A percentile compares a stretch with the other conserved stretches of the same genome.
These are phyloP conservation scores for Erodium maritimum DNA, from an alignment of 345 rosid species.

Conservation along the genomic window DNA sequence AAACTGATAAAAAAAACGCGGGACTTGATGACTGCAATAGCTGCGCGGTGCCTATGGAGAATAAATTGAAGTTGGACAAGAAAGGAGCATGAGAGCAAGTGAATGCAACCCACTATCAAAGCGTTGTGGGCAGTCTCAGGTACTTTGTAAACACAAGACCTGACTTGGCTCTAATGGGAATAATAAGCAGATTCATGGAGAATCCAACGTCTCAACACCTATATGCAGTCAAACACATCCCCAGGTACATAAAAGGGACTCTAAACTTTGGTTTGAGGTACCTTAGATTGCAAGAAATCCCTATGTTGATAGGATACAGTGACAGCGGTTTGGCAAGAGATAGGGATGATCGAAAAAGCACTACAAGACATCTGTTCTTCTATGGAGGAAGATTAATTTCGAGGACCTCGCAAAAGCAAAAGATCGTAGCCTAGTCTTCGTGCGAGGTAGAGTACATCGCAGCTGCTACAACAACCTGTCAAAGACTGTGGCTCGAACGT, in stretches of 20 bases:
- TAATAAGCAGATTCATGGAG: background rate
- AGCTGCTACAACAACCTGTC: background rate
- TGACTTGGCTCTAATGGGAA: background rate
- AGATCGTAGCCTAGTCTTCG: background rate
- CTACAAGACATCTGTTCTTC: background rate
- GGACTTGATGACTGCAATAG: background rate
- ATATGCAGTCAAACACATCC: background rate
- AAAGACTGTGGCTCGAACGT: background rate
- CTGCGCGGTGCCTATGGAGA: background rate
- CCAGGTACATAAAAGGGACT: no score
- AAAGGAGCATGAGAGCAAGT: background rate
- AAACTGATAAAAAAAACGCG: background rate
- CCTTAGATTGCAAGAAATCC: background rate
- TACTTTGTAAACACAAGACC: background rate
- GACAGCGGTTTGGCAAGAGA: background rate
- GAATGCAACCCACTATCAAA: background rate
- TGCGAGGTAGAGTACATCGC: constrained; percentile 2
- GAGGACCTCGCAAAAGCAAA: background rate
- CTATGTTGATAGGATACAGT: background rate
- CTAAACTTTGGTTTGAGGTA: background rate
- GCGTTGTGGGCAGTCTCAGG: constrained; percentile 1
- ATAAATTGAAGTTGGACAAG: background rate
- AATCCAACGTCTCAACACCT: background rate
- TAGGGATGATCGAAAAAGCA: no score
- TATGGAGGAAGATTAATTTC: background rate